A percentile compares a stretch with the other conserved stretches of the same genome.
Evolutionary conservation across 257 asterid genomes (phyloP).

Genomic region (Plectranthus barbatus): DNA sequence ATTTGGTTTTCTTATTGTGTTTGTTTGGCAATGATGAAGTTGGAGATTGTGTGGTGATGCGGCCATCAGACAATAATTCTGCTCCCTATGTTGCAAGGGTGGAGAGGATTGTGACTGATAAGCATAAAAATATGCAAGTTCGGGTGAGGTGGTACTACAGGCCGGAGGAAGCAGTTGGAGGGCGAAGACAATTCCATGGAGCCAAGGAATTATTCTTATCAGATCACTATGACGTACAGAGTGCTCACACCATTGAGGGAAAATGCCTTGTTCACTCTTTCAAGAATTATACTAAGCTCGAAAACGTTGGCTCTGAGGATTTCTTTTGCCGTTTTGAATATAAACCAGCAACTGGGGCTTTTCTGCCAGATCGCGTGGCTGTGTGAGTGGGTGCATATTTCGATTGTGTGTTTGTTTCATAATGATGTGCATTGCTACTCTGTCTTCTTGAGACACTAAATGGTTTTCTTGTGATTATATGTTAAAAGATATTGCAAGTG

Average conservation of each 20-base stretch:
- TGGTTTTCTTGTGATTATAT: slow-evolving; percentile 2
- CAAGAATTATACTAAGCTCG: slow-evolving; percentile 52
- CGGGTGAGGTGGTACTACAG: slow-evolving; percentile 67
- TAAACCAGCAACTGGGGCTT: slow-evolving; percentile 42
- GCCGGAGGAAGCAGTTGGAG: slow-evolving; percentile 68
- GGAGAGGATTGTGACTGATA: slow-evolving; percentile 51
- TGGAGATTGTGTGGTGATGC: slow-evolving; percentile 61
- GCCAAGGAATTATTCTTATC: slow-evolving; percentile 54
- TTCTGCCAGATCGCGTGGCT: slow-evolving; percentile 46
- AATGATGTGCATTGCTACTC: not conserved
- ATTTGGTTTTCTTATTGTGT: not conserved
- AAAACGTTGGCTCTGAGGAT: slow-evolving; percentile 46
- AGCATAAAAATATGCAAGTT: slow-evolving; percentile 31
- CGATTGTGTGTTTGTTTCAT: not conserved
- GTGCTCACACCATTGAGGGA: slow-evolving; percentile 59
- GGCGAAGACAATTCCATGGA: slow-evolving; percentile 64
- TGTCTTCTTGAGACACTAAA: slow-evolving; percentile 12
- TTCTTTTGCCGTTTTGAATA: slow-evolving; percentile 58
- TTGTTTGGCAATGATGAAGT: slow-evolving; percentile 34
- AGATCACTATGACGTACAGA: slow-evolving; percentile 52
- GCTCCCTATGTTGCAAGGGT: slow-evolving; percentile 57
- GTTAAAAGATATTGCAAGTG: slow-evolving; percentile 67
- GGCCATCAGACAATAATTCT: slow-evolving; percentile 29
- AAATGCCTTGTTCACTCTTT: slow-evolving; percentile 60
- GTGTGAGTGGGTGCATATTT: slow-evolving; percentile 41